phyloP scores from a whole-genome alignment of 768 basidiomycete genomes.

The Lanmaoa pseudosensibilis region DNA sequence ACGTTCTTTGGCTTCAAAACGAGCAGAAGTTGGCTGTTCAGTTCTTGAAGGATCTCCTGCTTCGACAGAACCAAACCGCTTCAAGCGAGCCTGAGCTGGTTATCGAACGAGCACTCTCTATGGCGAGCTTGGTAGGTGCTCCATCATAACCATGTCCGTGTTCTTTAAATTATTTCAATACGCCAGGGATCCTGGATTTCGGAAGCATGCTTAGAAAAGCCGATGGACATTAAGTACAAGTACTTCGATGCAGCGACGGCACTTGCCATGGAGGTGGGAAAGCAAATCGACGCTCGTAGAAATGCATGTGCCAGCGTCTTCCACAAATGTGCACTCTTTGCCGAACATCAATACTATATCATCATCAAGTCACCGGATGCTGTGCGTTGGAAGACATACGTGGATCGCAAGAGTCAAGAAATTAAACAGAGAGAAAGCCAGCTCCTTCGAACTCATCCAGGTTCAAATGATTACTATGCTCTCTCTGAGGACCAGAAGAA shows the following conservation, averaged over 20 bases:
- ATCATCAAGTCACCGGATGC: conserved; percentile 69
- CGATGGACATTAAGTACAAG: conserved; percentile 61
- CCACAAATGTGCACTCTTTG: conserved; percentile 84
- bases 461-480: conserved; percentile 21
- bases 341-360: conserved; percentile 81
- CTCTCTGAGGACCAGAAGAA: conserved; percentile 40
- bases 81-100: conserved; percentile 12
- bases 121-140: conserved; percentile 63
- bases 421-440: conserved; percentile 51
- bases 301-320: conserved; percentile 58
- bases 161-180: not conserved
- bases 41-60: conserved; percentile 49
- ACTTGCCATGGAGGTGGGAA: conserved; percentile 29
- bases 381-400: conserved; percentile 66
- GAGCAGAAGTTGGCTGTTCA: conserved; percentile 85
- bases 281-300: conserved; percentile 18
- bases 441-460: conserved; percentile 24
- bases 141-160: not conserved
- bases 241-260: conserved; percentile 70
- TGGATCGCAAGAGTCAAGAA: conserved; percentile 71
- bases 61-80: conserved; percentile 14
- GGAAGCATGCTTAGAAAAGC: conserved; percentile 80
- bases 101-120: conserved; percentile 42
- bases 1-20: conserved; percentile 84
- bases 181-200: conserved; percentile 87